Percentiles rank a stretch among this genome's conserved stretches.
These are phyloP conservation scores for Xylaria arbuscula DNA, from an alignment of 2,329 filamentous ascomycete genomes.

Conservation along the genomic window DNA sequence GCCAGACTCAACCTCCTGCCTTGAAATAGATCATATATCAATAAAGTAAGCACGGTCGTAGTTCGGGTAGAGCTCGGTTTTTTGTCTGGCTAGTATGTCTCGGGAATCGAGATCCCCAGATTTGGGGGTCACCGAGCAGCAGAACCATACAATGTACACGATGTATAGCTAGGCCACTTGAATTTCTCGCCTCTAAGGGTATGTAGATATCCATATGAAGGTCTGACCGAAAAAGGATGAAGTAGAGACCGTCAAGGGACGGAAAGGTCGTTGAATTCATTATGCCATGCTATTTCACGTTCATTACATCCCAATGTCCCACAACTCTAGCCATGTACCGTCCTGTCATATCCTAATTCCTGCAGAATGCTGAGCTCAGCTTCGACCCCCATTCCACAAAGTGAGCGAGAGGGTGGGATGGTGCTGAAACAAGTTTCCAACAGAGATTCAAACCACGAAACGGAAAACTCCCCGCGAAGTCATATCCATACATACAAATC, in stretches of 20 bases:
- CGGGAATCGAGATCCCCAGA: slow-evolving; percentile 14
- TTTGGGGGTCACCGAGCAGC: slow-evolving; percentile 8
- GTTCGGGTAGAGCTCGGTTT: neutral
- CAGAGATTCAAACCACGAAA: slow-evolving; percentile 30
- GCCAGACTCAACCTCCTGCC: slow-evolving; percentile 23
- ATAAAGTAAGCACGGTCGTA: slow-evolving; percentile 12
- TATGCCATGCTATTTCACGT: slow-evolving; percentile 46
- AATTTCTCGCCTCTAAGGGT: neutral
- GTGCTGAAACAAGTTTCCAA: slow-evolving; percentile 23
- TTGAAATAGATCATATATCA: slow-evolving; percentile 2
- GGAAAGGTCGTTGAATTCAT: slow-evolving; percentile 46
- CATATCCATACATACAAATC: slow-evolving; percentile 35
- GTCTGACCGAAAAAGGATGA: neutral
- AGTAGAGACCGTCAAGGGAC: slow-evolving; percentile 13
- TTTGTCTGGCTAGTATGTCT: neutral
- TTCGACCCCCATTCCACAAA: slow-evolving; percentile 28
- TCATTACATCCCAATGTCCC: slow-evolving; percentile 43
- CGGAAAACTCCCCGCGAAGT: slow-evolving; percentile 37
- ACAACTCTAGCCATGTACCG: slow-evolving; percentile 42
- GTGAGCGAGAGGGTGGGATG: slow-evolving; percentile 14
- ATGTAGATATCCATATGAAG: neutral
- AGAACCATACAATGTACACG: neutral
- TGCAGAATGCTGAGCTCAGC: slow-evolving; percentile 25
- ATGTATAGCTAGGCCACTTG: neutral
- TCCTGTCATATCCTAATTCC: slow-evolving; percentile 27